Evolutionary conservation across 2,329 filamentous ascomycete genomes (phyloP), one percentile per base, ranked within the genome.

Genomic region (Talaromyces sp.): DNA sequence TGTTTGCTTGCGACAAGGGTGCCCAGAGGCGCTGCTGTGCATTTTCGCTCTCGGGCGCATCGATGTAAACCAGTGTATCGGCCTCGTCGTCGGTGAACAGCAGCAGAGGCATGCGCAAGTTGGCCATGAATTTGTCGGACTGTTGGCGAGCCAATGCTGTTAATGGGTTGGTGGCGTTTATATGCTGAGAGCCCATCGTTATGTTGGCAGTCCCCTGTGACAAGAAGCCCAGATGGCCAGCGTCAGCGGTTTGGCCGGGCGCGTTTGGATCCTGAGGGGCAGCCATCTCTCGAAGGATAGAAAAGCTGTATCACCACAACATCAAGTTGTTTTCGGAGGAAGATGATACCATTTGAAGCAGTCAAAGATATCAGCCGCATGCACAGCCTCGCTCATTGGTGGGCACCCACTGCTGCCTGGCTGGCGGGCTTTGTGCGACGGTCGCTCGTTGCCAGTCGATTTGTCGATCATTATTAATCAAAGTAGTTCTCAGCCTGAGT

Each of bases 21-120:
- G 35, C 60, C 53, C 57, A 66, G 24, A 63, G 57, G 21, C 59
- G 54, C 29, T 56, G 19, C 46, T 51, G 11, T 31, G 19, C 9
- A 7, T 12, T 57, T 5, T 29, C 17, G 19, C 48, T 32, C 17
- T 27, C 48, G 1, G 70, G 65, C 19, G 68, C 59, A 19, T 75
- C 75, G 50, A 77, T 72, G 54, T 70, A 75, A 1, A 74, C 68
- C 17, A 75, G 65, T 0, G 75, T 77, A 61, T 77, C 75, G 29
- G 66, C 73, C n/a, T 69, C 66, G 14, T 65, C 43, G 19, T 62
- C 61, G 14, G 58, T 32, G 24, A 69, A 58, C 32, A 68, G 43
- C 5, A 70, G 62, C 27, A 70, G 52, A 2, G 63, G 64, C 35
- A 67, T 60, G 43, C 61, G 60, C 35, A 41, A 52, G 17, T 61